These are phyloP conservation scores for Crucihimalaya himalaica DNA, from an alignment of 345 rosid genomes.

Conservation along the genomic window DNA sequence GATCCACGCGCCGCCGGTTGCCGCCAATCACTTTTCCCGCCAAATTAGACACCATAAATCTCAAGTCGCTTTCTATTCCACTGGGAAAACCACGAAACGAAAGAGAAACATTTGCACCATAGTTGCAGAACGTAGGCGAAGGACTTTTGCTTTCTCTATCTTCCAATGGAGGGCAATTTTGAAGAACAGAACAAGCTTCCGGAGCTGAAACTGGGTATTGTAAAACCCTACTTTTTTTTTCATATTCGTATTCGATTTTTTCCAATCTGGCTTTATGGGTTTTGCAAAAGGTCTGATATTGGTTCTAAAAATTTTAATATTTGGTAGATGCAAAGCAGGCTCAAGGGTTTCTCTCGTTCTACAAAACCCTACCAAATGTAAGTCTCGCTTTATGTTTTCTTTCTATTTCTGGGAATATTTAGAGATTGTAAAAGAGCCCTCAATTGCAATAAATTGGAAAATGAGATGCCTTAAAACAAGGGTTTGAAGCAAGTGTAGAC, in stretches of 20 bases:
- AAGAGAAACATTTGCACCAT: not conserved
- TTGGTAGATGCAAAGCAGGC: constrained; percentile 86
- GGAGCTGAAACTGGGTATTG: constrained; percentile 82
- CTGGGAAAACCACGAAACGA: not conserved
- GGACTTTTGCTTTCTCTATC: not conserved
- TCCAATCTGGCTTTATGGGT: constrained; percentile 30
- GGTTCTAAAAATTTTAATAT: not conserved
- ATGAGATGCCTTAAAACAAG: constrained; percentile 17
- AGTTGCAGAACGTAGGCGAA: not conserved
- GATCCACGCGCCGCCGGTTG: constrained; percentile 41
- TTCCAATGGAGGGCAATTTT: constrained; percentile 53
- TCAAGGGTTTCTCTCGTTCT: constrained; percentile 94
- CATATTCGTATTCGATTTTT: not conserved
- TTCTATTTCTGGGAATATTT: constrained; percentile 3
- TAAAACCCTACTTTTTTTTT: constrained; percentile 35
- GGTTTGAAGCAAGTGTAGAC: not conserved
- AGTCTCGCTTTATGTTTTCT: constrained; percentile 29
- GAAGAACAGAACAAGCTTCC: constrained; percentile 80
- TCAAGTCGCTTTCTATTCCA: constrained; percentile 15
- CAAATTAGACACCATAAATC: constrained; percentile 34
- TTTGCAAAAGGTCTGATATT: constrained; percentile 23
- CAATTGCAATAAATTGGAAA: not conserved
- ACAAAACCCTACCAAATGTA: constrained; percentile 85
- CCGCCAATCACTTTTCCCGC: constrained; percentile 63
- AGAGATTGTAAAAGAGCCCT: not conserved